phyloP scores from a whole-genome alignment of 2,329 filamentous ascomycete species.

The Cercospora brassicicola region DNA sequence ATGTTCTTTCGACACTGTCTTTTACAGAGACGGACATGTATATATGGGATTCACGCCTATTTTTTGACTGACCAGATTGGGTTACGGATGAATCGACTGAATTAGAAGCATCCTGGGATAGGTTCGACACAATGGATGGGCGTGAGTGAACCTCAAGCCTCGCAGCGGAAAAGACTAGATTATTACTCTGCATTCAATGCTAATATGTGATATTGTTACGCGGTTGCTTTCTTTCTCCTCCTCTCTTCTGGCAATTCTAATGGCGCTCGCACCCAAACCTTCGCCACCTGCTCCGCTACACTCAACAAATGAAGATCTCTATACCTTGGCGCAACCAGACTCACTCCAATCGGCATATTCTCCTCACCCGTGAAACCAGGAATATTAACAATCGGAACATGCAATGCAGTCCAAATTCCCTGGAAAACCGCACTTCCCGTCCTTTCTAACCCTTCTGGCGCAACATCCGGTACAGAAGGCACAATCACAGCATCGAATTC shows the following conservation, averaged over 20 bases:
- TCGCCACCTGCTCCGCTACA: slow-evolving; percentile 46
- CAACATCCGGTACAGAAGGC: slow-evolving; percentile 61
- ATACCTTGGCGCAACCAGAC: slow-evolving; percentile 52
- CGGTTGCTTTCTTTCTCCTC: neutral
- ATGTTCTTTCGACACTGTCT: neutral
- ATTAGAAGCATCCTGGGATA: neutral
- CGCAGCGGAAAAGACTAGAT: neutral
- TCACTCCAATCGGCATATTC: slow-evolving; percentile 61
- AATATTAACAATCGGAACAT: slow-evolving; percentile 64
- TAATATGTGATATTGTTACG: slow-evolving; percentile 1
- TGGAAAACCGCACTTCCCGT: slow-evolving; percentile 57
- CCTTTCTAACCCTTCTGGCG: slow-evolving; percentile 54
- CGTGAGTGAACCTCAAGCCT: neutral
- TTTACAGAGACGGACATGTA: neutral
- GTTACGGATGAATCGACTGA: neutral
- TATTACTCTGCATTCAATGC: neutral
- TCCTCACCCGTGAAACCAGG: slow-evolving; percentile 61
- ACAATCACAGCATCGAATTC: slow-evolving; percentile 58
- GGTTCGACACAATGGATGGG: neutral
- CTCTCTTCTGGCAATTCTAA: slow-evolving; percentile 4
- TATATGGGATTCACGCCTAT: neutral
- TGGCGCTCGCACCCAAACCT: slow-evolving; percentile 33
- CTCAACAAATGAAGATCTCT: slow-evolving; percentile 46
- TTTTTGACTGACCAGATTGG: neutral
- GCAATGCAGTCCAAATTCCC: slow-evolving; percentile 45